Base-by-base conservation (phyloP, 768 basidiomycete species). In the Tulasnella sp. region DNA sequence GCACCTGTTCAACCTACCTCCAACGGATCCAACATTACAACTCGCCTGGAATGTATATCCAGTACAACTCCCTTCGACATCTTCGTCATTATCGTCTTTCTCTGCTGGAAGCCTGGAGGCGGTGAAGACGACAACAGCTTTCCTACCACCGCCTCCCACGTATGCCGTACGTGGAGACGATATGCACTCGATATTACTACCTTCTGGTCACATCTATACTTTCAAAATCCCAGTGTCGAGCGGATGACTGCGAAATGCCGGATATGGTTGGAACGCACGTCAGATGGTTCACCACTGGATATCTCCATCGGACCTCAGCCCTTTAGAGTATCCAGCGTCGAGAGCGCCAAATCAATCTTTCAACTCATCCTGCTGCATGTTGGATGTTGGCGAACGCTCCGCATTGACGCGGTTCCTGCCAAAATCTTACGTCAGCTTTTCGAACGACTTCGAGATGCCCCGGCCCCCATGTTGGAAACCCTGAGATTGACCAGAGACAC, bases 391-490 rank as follows among this genome's bases (percentile, higher is more conserved):
- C 76, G 22, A 88, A 84, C 75, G 84, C 81, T 2, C 78, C 44
- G 17, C 7, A 22, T 47, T 17, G 44, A 47, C 19, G 19, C 19
- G 19, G 44, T 47, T 17, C 44, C 44, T 1, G 7, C 11, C 17
- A 47, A 47, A 19, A 47, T 47, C 79, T 8, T 79, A 88, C 69
- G 86, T 86, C 29, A 87, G 87, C 5, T 88, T 86, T 3, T 86
- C 86, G 34, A 88, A 86, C 0, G 75, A 81, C 1, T 85, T 93
- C 39, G 77, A 79, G 19, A 87, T 82, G 0, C 77, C 82, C 1
- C 84, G 88, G 44, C 44, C 7, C 12, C 90, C 92, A 47, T 16
- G 3, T 78, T 94, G 36, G 89, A 95, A 26, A 87, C 90, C 29
- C 81, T 92, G 75, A 86, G 85, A 2, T 84, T 87, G 5, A 79